Percentiles rank a stretch among this genome's conserved stretches.
Evolutionary conservation across 345 rosid species (phyloP).

Genomic region (Mallotus nudiflorus): DNA sequence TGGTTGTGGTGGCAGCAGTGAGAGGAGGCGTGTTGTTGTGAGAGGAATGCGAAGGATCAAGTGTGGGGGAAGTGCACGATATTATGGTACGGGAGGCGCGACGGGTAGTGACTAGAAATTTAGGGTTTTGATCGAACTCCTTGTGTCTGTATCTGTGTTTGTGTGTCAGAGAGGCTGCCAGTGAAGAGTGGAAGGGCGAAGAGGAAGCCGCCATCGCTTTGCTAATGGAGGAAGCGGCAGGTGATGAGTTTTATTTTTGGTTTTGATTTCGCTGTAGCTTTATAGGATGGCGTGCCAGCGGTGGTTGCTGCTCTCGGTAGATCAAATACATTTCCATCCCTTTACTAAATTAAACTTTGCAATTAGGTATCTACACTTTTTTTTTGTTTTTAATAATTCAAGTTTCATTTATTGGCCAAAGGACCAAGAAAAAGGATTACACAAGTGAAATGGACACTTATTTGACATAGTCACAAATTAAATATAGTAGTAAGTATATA

Average conservation of each 20-base stretch:
- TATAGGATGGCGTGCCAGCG: neutral
- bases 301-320: neutral
- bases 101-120: neutral
- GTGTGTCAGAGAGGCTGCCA: slow-evolving; percentile 23
- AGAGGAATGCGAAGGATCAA: slow-evolving; percentile 24
- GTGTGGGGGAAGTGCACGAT: slow-evolving; percentile 40
- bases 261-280: neutral
- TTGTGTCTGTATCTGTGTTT: slow-evolving; percentile 35
- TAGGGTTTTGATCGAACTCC: slow-evolving; percentile 22
- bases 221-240: slow-evolving; percentile 11
- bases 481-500: too few species aligned
- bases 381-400: too few species aligned
- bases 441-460: too few species aligned
- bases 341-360: too few species aligned
- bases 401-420: too few species aligned
- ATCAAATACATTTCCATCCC: too few species aligned
- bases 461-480: too few species aligned
- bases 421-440: too few species aligned
- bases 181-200: slow-evolving; percentile 32
- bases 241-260: neutral
- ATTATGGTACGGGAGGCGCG: slow-evolving; percentile 24
- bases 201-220: slow-evolving; percentile 37
- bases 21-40: slow-evolving; percentile 17
- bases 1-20: slow-evolving; percentile 20
- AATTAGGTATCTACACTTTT: too few species aligned